phyloP scores from a whole-genome alignment of 208 protist genomes.

The Leishmania arabica region DNA sequence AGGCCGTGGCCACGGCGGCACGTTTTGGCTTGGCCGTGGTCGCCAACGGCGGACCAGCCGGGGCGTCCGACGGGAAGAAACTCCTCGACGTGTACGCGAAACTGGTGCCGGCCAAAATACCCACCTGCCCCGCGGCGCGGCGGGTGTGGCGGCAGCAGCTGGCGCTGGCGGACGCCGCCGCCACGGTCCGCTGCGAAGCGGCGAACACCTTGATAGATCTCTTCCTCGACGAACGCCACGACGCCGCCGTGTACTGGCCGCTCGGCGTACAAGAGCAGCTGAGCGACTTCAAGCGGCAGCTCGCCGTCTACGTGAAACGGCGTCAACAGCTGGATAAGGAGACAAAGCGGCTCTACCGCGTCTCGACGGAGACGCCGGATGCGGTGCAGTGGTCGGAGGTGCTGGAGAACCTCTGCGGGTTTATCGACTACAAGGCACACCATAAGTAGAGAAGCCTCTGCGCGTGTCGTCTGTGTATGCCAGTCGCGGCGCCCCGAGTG shows the following conservation, averaged over 20 bases:
- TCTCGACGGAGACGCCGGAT: conserved; percentile 41
- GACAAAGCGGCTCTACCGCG: conserved; percentile 37
- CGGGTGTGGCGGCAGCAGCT: conserved; percentile 51
- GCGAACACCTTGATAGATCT: conserved; percentile 81
- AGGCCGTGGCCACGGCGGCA: conserved; percentile 40
- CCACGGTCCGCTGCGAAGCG: conserved; percentile 70
- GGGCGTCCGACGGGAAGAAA: conserved; percentile 3
- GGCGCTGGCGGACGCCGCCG: conserved; percentile 39
- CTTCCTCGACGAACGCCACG: conserved; percentile 70
- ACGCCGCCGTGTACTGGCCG: conserved; percentile 67
- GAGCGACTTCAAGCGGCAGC: conserved; percentile 32
- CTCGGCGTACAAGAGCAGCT: conserved; percentile 52
- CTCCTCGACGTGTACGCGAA: conserved; percentile 17
- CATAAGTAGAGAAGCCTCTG: conserved; percentile 23
- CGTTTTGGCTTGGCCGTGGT: conserved; percentile 57
- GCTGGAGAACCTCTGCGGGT: conserved; percentile 66
- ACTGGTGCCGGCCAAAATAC: conserved; percentile 7
- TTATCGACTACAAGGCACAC: conserved; percentile 69
- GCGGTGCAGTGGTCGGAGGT: conserved; percentile 67
- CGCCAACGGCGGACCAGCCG: conserved; percentile 23
- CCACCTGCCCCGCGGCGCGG: conserved; percentile 27
- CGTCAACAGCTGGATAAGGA: conserved; percentile 51
- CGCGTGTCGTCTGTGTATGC: not conserved
- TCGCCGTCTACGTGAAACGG: conserved; percentile 54
- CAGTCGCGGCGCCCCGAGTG: not conserved